Conservation (phyloP, 306 rosid species). For the Quillaja saponaria region DNA sequence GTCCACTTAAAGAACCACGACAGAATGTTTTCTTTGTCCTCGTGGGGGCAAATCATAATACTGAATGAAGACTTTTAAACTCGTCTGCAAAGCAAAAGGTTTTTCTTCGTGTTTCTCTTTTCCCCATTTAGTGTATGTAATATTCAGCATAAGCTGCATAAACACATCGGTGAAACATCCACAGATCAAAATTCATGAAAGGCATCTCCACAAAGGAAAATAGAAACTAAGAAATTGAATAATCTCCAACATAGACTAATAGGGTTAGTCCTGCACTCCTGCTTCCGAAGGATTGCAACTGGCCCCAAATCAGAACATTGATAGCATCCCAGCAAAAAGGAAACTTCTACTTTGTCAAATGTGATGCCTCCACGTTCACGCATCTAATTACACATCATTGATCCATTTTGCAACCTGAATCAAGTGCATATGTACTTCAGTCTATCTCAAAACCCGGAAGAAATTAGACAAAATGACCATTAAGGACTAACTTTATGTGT, state of each 20-base stretch:
- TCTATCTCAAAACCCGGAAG: slow-evolving; percentile 15
- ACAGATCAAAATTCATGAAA: slow-evolving; percentile 23
- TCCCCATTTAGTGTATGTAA: background rate
- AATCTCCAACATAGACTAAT: slow-evolving; percentile 37
- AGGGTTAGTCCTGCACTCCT: slow-evolving; percentile 37
- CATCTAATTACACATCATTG: slow-evolving; percentile 40
- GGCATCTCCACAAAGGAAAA: slow-evolving; percentile 21
- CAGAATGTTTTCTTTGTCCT: too few relatives aligned
- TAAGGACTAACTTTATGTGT: background rate
- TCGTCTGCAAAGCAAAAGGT: background rate
- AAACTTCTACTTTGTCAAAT: slow-evolving; percentile 26
- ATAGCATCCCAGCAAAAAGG: slow-evolving; percentile 35
- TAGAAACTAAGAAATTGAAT: slow-evolving; percentile 30
- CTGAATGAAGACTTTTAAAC: too few relatives aligned
- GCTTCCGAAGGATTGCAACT: slow-evolving; percentile 33
- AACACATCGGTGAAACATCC: slow-evolving; percentile 30
- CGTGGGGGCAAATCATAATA: slow-evolving; percentile 18
- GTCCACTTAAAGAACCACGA: too few relatives aligned
- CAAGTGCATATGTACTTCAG: slow-evolving; percentile 13
- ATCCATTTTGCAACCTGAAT: slow-evolving; percentile 43
- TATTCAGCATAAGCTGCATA: slow-evolving; percentile 22
- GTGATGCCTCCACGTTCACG: slow-evolving; percentile 39
- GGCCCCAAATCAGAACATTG: slow-evolving; percentile 29
- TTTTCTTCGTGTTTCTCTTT: slow-evolving; percentile 14
- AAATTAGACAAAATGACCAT: slow-evolving; percentile 20